Evolutionary conservation across 2,329 filamentous ascomycete species (phyloP).

Genomic region (Pseudopithomyces chartarum): DNA sequence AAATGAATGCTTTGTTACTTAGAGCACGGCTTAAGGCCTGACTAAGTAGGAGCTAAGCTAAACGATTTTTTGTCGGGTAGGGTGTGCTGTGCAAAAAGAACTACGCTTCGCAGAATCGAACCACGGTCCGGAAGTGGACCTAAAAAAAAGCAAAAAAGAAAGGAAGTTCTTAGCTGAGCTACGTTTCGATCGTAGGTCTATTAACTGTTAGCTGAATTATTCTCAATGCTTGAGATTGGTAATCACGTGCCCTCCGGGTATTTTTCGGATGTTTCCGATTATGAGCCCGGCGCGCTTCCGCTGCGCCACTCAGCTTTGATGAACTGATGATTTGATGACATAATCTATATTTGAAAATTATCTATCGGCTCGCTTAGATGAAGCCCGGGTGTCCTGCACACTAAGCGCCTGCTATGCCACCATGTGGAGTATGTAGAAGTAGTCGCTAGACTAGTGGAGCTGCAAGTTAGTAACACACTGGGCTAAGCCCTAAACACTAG

Average conservation of each 20-base stretch:
- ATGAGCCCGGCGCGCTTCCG: conserved; percentile 7
- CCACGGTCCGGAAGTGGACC: not conserved
- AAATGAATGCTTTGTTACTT: too few relatives aligned
- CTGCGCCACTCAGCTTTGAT: conserved; percentile 5
- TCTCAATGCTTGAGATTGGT: not conserved
- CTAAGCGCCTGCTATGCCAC: too few relatives aligned
- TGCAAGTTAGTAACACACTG: too few relatives aligned
- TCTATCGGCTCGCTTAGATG: not conserved
- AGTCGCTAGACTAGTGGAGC: too few relatives aligned
- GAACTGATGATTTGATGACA: not conserved
- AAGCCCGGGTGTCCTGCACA: too few relatives aligned
- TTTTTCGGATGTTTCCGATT: too few relatives aligned
- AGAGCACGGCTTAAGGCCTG: too few relatives aligned
- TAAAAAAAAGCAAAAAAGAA: not conserved
- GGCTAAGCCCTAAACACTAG: too few relatives aligned
- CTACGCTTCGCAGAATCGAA: not conserved
- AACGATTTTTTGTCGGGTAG: too few relatives aligned
- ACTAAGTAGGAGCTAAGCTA: too few relatives aligned
- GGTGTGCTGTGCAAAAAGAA: not conserved
- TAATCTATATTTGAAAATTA: not conserved
- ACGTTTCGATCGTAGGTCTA: conserved; percentile 8
- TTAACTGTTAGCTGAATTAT: not conserved
- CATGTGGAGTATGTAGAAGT: too few relatives aligned
- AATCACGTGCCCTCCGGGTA: conserved; percentile 3
- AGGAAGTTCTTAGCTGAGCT: not conserved